Percentiles rank a stretch among this genome's conserved stretches.
Conservation (phyloP, 1,284 basidiomycete genomes). For the Ceratobasidium sp. region DNA sequence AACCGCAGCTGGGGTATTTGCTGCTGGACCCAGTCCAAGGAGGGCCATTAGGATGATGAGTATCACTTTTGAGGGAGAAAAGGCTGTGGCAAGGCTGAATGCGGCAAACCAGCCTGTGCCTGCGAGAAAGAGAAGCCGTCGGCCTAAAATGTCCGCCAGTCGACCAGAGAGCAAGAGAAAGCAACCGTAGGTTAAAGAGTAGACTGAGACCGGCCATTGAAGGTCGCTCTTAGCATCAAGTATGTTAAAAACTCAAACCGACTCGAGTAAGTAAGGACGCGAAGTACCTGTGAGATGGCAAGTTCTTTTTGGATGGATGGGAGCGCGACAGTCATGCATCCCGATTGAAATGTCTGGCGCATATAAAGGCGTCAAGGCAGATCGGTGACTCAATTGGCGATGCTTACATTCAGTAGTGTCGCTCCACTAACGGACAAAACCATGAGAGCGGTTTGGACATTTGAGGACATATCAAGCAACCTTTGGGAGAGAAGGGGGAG, state of each 20-base stretch:
- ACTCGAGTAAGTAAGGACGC: no score
- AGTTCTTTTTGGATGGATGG: slow-evolving; percentile 47
- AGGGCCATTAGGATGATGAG: slow-evolving; percentile 46
- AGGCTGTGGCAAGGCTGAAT: slow-evolving; percentile 43
- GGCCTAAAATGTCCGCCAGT: slow-evolving; percentile 46
- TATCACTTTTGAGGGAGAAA: slow-evolving; percentile 31
- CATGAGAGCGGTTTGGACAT: slow-evolving; percentile 27
- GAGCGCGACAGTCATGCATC: slow-evolving; percentile 48
- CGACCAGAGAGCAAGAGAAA: slow-evolving; percentile 47
- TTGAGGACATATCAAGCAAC: not conserved
- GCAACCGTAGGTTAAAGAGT: slow-evolving; percentile 46
- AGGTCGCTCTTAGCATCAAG: slow-evolving; percentile 28
- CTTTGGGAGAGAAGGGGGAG: not conserved
- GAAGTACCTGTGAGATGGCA: slow-evolving; percentile 43
- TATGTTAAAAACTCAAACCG: not conserved
- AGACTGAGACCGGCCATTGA: slow-evolving; percentile 40
- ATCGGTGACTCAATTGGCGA: not conserved
- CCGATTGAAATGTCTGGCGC: slow-evolving; percentile 42
- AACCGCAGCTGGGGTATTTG: slow-evolving; percentile 45
- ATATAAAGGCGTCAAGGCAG: not conserved
- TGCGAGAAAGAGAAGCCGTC: slow-evolving; percentile 45
- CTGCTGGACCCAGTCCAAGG: slow-evolving; percentile 46
- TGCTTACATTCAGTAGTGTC: slow-evolving; percentile 37
- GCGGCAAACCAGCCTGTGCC: slow-evolving; percentile 45
- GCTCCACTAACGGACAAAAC: slow-evolving; percentile 37